Evolutionary conservation across 1,284 basidiomycete genomes (phyloP), one percentile per base, ranked within the genome.

Genomic region (Boletus putidus): DNA sequence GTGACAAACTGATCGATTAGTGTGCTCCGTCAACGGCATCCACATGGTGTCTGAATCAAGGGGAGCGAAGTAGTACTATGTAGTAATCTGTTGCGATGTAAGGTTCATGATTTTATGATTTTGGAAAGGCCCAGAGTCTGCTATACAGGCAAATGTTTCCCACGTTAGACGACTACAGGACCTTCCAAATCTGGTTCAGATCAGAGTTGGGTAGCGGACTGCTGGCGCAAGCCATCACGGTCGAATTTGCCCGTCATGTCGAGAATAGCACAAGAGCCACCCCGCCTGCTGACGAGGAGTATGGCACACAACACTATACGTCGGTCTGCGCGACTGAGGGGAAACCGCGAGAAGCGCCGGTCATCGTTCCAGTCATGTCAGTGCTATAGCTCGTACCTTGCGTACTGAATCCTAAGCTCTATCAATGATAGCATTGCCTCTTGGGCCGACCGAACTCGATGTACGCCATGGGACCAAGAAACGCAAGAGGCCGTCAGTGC

Each of bases 101-200:
- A n/a, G n/a, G n/a, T n/a, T n/a, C n/a, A n/a, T n/a, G n/a, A n/a
- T n/a, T n/a, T n/a, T n/a, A n/a, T n/a, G n/a, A n/a, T n/a, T n/a
- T n/a, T n/a, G n/a, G n/a, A n/a, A n/a, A n/a, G n/a, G n/a, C n/a
- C n/a, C n/a, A n/a, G n/a, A n/a, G n/a, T n/a, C n/a, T n/a, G n/a
- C n/a, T n/a, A n/a, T n/a, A 29, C 27, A 29, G 31, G 31, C 31
- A 31, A 31, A 35, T 14, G 9, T 35, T 63, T 71, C 69, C 65
- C 68, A 72, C 68, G 64, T 29, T 10, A 33, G 45, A 37, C 57
- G 53, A 66, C 49, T 52, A 74, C 73, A 68, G 65, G 18, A 74
- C 73, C 65, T 71, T 73, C 69, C 68, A 70, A 74, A 74, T 62
- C 2, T 15, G 65, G 70, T 27, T n/a, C 49, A 12, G 45, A 60